Evolutionary conservation across 1,139 yeast genomes (phyloP).

Genomic region (Pneumocystis jirovecii): DNA sequence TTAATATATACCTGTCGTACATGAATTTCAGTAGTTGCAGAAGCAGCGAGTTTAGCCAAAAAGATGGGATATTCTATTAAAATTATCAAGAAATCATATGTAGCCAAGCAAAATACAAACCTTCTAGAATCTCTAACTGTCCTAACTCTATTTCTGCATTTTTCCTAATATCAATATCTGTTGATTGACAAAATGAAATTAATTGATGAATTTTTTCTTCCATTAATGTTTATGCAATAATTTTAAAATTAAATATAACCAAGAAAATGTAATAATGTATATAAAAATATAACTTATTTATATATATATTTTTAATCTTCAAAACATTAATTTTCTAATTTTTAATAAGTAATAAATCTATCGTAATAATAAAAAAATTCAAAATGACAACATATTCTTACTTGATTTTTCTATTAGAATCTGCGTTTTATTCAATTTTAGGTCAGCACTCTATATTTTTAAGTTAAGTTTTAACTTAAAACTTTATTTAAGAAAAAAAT

Average conservation of each 20-base stretch:
- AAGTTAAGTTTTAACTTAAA: neutral
- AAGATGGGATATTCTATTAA: constrained; percentile 5
- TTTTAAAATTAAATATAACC: too few species aligned
- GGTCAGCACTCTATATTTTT: neutral
- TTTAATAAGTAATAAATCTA: neutral
- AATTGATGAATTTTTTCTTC: neutral
- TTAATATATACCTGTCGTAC: constrained; percentile 5
- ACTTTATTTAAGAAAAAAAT: neutral
- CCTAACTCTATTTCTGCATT: neutral
- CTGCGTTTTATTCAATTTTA: neutral
- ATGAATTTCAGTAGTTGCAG: neutral
- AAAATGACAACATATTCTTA: neutral
- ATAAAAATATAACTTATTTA: too few species aligned
- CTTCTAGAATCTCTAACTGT: neutral
- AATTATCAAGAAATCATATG: neutral
- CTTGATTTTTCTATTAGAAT: neutral
- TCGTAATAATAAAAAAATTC: neutral
- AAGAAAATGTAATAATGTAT: too few species aligned
- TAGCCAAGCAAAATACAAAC: neutral
- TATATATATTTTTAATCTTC: neutral
- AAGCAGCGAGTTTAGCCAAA: constrained; percentile 3
- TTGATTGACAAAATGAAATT: neutral
- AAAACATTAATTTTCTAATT: neutral
- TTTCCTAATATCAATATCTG: neutral
- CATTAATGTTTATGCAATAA: neutral